phyloP scores from a whole-genome alignment of 2,329 filamentous ascomycete genomes.

The Fusarium sterilihyphosum region DNA sequence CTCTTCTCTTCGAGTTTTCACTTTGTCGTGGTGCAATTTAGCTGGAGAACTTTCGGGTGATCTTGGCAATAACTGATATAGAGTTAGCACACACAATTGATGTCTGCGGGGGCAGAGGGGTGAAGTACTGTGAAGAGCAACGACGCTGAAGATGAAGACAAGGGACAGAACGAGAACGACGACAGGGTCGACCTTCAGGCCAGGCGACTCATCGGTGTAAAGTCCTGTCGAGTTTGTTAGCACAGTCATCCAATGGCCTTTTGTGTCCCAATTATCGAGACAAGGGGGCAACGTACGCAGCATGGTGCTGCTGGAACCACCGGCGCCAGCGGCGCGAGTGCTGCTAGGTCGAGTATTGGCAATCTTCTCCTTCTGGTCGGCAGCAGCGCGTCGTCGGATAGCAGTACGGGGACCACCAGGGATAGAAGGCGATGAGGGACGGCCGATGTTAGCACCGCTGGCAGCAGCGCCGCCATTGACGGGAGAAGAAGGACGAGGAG shows the following conservation, averaged over 20 bases:
- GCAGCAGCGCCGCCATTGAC: slow-evolving; percentile 65
- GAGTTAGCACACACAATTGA: slow-evolving; percentile 33
- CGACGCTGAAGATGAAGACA: slow-evolving; percentile 98
- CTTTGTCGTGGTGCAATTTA: slow-evolving; percentile 49
- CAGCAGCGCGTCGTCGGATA: slow-evolving; percentile 93
- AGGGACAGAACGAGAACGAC: slow-evolving; percentile 96
- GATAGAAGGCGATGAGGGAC: slow-evolving; percentile 86
- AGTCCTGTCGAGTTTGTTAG: slow-evolving; percentile 68
- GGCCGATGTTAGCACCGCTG: slow-evolving; percentile 75
- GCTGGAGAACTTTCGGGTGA: slow-evolving; percentile 86
- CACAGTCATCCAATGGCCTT: not conserved
- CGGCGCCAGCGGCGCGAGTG: slow-evolving; percentile 92
- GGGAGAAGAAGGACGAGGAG: slow-evolving; percentile 69
- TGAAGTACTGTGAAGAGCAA: slow-evolving; percentile 91
- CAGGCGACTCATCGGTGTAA: slow-evolving; percentile 98
- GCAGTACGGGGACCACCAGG: slow-evolving; percentile 95
- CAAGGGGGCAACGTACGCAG: slow-evolving; percentile 75
- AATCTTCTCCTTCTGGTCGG: slow-evolving; percentile 96
- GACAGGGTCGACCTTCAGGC: slow-evolving; percentile 96
- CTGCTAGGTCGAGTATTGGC: slow-evolving; percentile 93
- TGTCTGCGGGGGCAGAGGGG: too few species aligned
- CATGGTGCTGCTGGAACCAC: slow-evolving; percentile 98
- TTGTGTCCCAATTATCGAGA: not conserved
- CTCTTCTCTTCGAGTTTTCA: slow-evolving; percentile 2
- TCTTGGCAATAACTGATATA: slow-evolving; percentile 85